phyloP scores from a whole-genome alignment of 192 early-diverging fungal genomes.

The Chytriomyces sp. region DNA sequence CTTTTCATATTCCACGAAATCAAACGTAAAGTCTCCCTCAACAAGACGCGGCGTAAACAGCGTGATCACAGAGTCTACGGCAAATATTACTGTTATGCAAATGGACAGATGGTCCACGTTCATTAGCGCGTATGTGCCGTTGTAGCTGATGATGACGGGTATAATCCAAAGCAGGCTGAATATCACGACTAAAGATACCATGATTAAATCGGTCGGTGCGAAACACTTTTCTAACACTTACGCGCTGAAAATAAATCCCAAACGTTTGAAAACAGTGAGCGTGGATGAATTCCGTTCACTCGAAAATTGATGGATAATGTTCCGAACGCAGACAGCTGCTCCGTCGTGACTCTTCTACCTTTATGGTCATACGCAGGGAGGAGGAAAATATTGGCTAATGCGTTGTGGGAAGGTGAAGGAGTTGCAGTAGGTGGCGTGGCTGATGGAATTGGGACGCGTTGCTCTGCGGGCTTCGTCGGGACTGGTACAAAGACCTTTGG shows the following conservation, averaged over 20 bases:
- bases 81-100: background rate
- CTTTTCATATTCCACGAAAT: constrained; percentile 14
- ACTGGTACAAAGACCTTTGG: too few relatives aligned
- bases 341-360: background rate
- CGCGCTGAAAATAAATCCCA: background rate
- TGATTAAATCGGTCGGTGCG: too few relatives aligned
- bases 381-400: background rate
- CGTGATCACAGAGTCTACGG: background rate
- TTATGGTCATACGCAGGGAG: background rate
- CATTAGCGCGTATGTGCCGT: too few relatives aligned
- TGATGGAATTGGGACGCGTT: too few relatives aligned
- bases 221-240: too few relatives aligned
- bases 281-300: constrained; percentile 6
- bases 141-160: background rate
- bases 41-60: background rate
- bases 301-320: background rate
- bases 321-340: background rate
- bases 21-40: background rate
- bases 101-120: background rate
- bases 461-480: too few relatives aligned
- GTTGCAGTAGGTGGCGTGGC: too few relatives aligned
- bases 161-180: constrained; percentile 4
- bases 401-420: too few relatives aligned
- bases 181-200: background rate
- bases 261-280: background rate